phyloP scores from a whole-genome alignment of 2,329 filamentous ascomycete species.

The Zalaria obscura region DNA sequence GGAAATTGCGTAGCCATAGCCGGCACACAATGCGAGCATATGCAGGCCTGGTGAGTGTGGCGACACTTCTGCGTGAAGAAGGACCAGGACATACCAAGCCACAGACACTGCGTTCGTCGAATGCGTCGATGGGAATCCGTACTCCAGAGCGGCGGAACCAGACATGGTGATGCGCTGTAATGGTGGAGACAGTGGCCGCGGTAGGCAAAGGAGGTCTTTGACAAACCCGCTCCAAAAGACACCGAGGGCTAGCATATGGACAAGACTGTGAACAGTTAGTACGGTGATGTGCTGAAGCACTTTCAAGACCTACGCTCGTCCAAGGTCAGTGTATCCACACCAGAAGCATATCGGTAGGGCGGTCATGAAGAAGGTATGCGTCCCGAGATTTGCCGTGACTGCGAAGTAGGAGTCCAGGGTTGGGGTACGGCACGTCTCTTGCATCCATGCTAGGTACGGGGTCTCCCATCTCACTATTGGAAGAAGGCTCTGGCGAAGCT shows the following conservation, averaged over 20 bases:
- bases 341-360: conserved; percentile 90
- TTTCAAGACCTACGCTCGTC: conserved; percentile 58
- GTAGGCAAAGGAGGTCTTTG: conserved; percentile 87
- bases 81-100: conserved; percentile 66
- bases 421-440: conserved; percentile 65
- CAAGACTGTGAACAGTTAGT: conserved; percentile 16
- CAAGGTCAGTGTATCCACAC: conserved; percentile 77
- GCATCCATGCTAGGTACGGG: conserved; percentile 77
- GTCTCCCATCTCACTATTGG: conserved; percentile 91
- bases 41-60: conserved; percentile 27
- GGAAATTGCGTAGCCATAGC: conserved; percentile 75
- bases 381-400: conserved; percentile 88
- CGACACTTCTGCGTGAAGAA: conserved; percentile 48
- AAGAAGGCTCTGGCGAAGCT: conserved; percentile 64
- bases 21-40: conserved; percentile 40
- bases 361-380: conserved; percentile 98
- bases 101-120: conserved; percentile 95
- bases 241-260: conserved; percentile 51
- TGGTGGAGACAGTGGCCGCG: conserved; percentile 80
- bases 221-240: conserved; percentile 68
- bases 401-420: conserved; percentile 93
- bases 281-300: background rate
- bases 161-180: conserved; percentile 95
- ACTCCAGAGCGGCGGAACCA: conserved; percentile 84
- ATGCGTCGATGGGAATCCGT: conserved; percentile 94